These are phyloP conservation scores for Eimeria sp. DNA, from an alignment of 169 alveolate genomes.

Conservation along the genomic window DNA sequence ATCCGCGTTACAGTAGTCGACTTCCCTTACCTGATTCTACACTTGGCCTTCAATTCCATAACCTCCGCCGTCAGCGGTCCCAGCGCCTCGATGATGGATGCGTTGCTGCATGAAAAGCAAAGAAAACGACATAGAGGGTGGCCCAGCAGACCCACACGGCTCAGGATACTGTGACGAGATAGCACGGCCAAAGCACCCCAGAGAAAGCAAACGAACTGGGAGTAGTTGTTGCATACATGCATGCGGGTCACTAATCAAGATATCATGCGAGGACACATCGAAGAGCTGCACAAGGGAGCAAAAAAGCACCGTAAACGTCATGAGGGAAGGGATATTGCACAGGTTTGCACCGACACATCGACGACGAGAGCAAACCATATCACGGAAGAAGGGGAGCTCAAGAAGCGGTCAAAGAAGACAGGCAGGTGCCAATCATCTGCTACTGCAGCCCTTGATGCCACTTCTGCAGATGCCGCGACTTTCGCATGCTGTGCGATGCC, in stretches of 20 bases:
- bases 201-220: not conserved
- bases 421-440: not conserved
- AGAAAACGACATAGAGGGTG: not conserved
- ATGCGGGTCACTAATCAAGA: not conserved
- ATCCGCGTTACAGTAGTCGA: not conserved
- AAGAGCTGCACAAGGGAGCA: not conserved
- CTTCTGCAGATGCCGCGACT: not conserved
- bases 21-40: slow-evolving; percentile 29
- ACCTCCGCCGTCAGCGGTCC: slow-evolving; percentile 74
- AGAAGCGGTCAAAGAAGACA: not conserved
- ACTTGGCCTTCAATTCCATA: slow-evolving; percentile 62
- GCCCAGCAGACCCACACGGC: not conserved
- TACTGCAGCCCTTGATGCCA: not conserved
- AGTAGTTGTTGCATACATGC: not conserved
- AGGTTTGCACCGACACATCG: not conserved
- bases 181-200: not conserved
- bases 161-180: not conserved
- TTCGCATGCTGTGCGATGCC: not conserved
- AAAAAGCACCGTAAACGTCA: not conserved
- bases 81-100: slow-evolving; percentile 39
- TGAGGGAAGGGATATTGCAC: not conserved
- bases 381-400: not conserved
- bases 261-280: not conserved
- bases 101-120: slow-evolving; percentile 36
- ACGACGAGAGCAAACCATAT: not conserved